Evolutionary conservation across 768 basidiomycete species (phyloP).

Genomic region (Royoungia palumana): DNA sequence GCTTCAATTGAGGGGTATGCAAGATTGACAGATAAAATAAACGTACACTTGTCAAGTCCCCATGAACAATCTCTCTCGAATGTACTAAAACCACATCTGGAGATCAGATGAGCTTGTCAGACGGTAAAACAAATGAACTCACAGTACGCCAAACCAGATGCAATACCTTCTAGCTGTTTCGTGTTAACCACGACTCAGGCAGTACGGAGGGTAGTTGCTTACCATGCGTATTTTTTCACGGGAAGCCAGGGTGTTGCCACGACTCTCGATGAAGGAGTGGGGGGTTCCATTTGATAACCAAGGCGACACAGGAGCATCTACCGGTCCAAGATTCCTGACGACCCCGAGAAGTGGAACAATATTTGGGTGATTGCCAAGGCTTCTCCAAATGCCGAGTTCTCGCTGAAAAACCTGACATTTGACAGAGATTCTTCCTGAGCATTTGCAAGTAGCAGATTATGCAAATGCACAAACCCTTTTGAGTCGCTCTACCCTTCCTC

Average conservation of each 20-base stretch:
- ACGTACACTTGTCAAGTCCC: constrained; percentile 2
- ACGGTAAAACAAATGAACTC: neutral
- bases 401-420: neutral
- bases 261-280: neutral
- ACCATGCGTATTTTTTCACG: neutral
- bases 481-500: neutral
- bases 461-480: neutral
- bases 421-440: no score
- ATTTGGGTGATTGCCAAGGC: constrained; percentile 1
- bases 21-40: neutral
- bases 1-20: neutral
- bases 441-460: no score
- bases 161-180: neutral
- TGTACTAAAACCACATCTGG: neutral
- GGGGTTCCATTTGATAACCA: constrained; percentile 1
- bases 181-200: neutral
- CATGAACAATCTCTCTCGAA: neutral
- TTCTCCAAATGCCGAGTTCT: neutral
- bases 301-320: neutral
- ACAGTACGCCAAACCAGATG: neutral
- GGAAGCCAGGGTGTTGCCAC: neutral
- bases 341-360: constrained; percentile 1
- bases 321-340: neutral
- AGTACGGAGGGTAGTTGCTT: neutral
- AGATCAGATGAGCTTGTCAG: neutral